Evolutionary conservation across 148 eudicot species (phyloP), one percentile per base, ranked within the genome.

Genomic region (Vaccinium myrtillus): DNA sequence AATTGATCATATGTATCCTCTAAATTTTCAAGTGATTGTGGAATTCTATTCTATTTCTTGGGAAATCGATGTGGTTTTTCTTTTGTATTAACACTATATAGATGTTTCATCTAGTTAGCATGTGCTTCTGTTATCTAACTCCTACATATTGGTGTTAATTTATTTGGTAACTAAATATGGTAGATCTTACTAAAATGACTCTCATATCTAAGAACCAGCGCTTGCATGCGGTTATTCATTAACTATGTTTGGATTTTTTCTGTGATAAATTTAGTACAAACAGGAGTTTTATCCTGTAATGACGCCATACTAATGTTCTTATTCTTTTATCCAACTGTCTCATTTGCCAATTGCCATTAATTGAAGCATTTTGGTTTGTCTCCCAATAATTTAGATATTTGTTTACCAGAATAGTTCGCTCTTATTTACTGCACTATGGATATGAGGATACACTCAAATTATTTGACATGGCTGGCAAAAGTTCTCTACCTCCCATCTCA

Each of bases 401-500:
- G 87, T 61, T 86, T 86, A 80, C 79, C 95, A 97, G 99, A 81
- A 83, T 97, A 76, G 95, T 97, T 65, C 94, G 96, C 43, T 91
- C 98, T 65, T 97, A 97, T 88, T 91, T 97, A 84, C 93, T 93
- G 58, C 98, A 97, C 83, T 95, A 97, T 91, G 99, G 99, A 61
- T 97, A 93, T 82, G 97, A 93, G 86, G 99, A 93, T 77, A 95
- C 99, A 23, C 92, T 97, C 70, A 80, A 90, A 77, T 87, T 90
- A 51, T 90, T 97, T 87, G 98, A 97, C 83, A 81, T 80, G 84
- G 99, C 95, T 61, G 90, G 88, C 85, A 87, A 85, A 90, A 90
- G 82, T 89, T 89, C 93, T 36, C 84, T 90, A 56, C 94, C 98
- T 50, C 93, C 98, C 46, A 86, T 93, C 73, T 82, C 91, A 27